Percentiles rank a stretch among this genome's conserved stretches.
These are phyloP conservation scores for Hyaloscypha bicolor DNA, from an alignment of 495 filamentous ascomycete genomes.

Conservation along the genomic window DNA sequence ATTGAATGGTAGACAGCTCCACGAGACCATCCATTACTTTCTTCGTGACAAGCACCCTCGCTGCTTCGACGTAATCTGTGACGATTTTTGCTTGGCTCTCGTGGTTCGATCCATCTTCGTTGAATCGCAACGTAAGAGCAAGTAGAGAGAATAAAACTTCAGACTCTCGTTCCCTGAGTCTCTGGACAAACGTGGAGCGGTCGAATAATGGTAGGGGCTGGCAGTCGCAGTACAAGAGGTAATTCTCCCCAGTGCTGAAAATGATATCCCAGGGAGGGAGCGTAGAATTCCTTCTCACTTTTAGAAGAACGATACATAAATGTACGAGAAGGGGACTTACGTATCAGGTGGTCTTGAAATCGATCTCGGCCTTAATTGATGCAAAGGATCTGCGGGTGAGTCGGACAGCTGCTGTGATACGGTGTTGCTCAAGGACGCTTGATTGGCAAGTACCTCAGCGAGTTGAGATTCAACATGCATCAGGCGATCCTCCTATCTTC, in stretches of 20 bases:
- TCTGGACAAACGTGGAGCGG: slow-evolving; percentile 40
- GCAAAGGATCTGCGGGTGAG: slow-evolving; percentile 4
- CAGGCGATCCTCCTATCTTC: slow-evolving; percentile 44
- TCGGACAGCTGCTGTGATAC: slow-evolving; percentile 17
- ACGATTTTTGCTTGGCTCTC: slow-evolving; percentile 28
- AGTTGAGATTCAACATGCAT: slow-evolving; percentile 44
- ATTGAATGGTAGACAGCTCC: slow-evolving; percentile 51
- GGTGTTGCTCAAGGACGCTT: slow-evolving; percentile 9
- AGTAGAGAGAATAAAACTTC: slow-evolving; percentile 48
- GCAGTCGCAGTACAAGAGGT: slow-evolving; percentile 48
- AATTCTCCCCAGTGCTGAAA: slow-evolving; percentile 40
- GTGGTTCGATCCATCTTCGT: slow-evolving; percentile 26
- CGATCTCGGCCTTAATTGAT: background rate
- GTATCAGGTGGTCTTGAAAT: background rate
- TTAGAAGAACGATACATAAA: background rate
- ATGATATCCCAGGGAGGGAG: slow-evolving; percentile 48
- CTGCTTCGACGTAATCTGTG: slow-evolving; percentile 46
- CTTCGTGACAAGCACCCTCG: slow-evolving; percentile 44
- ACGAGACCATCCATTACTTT: slow-evolving; percentile 47
- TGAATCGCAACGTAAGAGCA: slow-evolving; percentile 43
- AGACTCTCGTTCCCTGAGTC: slow-evolving; percentile 39
- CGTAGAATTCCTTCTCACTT: background rate
- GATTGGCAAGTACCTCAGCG: slow-evolving; percentile 37
- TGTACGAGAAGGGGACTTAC: background rate
- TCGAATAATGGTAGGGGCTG: slow-evolving; percentile 51